Conservation (phyloP, 1,139 yeast species). For the Pichia sp. region DNA sequence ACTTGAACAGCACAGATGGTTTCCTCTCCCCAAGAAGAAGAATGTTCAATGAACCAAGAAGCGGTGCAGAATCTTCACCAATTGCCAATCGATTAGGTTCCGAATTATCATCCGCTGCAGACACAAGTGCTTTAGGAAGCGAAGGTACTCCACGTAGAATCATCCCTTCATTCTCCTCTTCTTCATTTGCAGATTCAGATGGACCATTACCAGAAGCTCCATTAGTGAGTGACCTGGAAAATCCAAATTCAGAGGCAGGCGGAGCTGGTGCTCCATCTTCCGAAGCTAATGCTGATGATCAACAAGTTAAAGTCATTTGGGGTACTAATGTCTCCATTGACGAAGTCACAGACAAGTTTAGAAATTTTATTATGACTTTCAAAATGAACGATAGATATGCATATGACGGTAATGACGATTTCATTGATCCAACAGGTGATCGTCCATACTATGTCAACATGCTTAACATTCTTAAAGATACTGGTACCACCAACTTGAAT, state of each 20-base stretch:
- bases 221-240: background rate
- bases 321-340: conserved; percentile 96
- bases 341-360: conserved; percentile 76
- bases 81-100: conserved; percentile 26
- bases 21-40: conserved; percentile 47
- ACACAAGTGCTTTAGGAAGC: conserved; percentile 1
- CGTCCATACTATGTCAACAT: conserved; percentile 65
- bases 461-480: conserved; percentile 68
- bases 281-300: conserved; percentile 29
- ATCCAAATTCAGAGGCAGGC: background rate
- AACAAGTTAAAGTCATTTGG: conserved; percentile 92
- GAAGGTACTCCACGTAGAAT: conserved; percentile 7
- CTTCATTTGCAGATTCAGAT: conserved; percentile 14
- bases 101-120: conserved; percentile 24
- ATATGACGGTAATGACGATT: conserved; percentile 43
- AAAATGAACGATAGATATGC: conserved; percentile 71
- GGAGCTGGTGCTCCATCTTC: background rate
- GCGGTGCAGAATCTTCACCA: conserved; percentile 23
- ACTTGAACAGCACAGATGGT: conserved; percentile 55
- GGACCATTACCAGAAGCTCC: background rate
- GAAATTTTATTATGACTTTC: conserved; percentile 82
- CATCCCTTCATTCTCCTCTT: conserved; percentile 25
- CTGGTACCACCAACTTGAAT: conserved; percentile 81
- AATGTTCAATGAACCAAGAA: conserved; percentile 31
- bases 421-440: conserved; percentile 56